A percentile compares a stretch with the other conserved stretches of the same genome.
Conservation (phyloP, 164 flowering plant genomes). For the Kingdonia uniflora region DNA sequence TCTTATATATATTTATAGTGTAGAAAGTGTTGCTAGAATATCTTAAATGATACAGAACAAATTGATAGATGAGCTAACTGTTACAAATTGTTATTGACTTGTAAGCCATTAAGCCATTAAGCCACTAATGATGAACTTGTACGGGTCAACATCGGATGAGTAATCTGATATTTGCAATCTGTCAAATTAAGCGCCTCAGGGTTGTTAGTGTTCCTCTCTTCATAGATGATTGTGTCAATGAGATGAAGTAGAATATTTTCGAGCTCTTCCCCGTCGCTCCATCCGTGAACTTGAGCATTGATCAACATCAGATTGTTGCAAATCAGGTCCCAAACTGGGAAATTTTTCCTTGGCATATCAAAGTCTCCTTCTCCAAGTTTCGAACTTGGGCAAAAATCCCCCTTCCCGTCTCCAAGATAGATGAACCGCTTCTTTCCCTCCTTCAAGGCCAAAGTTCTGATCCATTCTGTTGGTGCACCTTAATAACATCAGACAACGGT, state of each 20-base stretch:
- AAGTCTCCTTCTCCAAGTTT: slow-evolving; percentile 45
- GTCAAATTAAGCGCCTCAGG: background rate
- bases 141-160: too few relatives aligned
- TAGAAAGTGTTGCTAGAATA: too few relatives aligned
- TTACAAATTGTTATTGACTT: too few relatives aligned
- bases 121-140: too few relatives aligned
- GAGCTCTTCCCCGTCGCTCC: slow-evolving; percentile 66
- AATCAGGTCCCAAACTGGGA: slow-evolving; percentile 49
- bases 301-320: slow-evolving; percentile 23
- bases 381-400: slow-evolving; percentile 72
- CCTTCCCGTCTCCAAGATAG: slow-evolving; percentile 76
- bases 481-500: slow-evolving; percentile 10
- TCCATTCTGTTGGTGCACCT: slow-evolving; percentile 54
- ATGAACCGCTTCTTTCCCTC: slow-evolving; percentile 25
- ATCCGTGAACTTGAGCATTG: slow-evolving; percentile 58
- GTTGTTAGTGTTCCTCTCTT: background rate
- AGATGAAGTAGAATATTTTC: slow-evolving; percentile 30
- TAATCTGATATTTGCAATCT: too few relatives aligned
- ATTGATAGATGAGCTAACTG: too few relatives aligned
- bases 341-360: slow-evolving; percentile 80
- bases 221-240: slow-evolving; percentile 16
- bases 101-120: too few relatives aligned
- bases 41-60: too few relatives aligned
- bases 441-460: slow-evolving; percentile 23
- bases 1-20: too few relatives aligned